Base-by-base conservation (phyloP, 768 basidiomycete species). In the Leucosporidium yakuticum region DNA sequence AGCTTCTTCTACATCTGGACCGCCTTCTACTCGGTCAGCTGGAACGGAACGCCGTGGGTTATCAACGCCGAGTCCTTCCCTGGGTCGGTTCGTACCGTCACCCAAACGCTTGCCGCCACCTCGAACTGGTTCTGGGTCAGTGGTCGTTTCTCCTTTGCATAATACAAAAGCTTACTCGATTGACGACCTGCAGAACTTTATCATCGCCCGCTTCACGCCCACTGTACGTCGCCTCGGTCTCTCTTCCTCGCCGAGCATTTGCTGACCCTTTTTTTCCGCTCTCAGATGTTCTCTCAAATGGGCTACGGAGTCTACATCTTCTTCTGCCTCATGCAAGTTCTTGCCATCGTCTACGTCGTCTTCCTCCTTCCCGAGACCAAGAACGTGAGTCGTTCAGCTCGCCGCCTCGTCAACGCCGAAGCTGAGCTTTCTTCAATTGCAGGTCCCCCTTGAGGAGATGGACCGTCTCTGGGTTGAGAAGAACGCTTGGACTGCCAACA, bases 31-130 rank as follows among this genome's bases (percentile, higher is more conserved):
- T 80, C 80, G 64, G 55, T 80, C 4, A 77, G 78, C 0, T 82
- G 81, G 79, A 83, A 83, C 63, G 83, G 82, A 19, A 81, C 81
- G 1, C 81, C 82, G 3, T 83, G 82, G 82, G 81, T 83, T 36
- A 77, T 83, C 23, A 77, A 77, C 29, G 34, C 81, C 31, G 83
- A 82, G 68, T 77, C 82, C 60, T 83, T 83, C 76, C 81, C 81
- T 19, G 69, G 73, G 14, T 68, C 69, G 21, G 63, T 77, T 27
- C 69, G 78, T 5, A 74, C 74, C 32, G 61, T 79, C 19, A 77
- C 76, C 17, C 74, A 75, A 39, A 70, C 73, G 44, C 68, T 61
- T 36, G 70, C 72, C 9, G 75, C 76, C 4, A 61, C 68, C 36
- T 59, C 60, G n/a, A 67, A 70, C 47, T 76, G 68, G 66, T 53